Conservation (phyloP, 169 alveolate genomes). For the Miamiensis avidus region DNA sequence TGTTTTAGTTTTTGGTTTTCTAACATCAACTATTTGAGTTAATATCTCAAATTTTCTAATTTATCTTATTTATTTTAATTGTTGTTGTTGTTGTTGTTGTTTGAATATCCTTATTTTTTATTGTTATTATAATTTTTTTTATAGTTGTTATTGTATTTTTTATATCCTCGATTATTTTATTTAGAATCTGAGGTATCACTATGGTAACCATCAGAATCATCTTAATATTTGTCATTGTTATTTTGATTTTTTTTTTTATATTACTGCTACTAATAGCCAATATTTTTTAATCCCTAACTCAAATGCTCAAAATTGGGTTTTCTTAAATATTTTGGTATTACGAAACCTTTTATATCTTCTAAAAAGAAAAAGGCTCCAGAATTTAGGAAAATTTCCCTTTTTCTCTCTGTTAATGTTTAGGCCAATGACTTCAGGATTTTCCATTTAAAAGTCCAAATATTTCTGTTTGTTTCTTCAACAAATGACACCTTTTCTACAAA, state of each 20-base stretch:
- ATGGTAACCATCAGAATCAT: no score
- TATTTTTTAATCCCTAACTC: no score
- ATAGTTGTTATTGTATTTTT: no score
- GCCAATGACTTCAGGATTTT: not conserved
- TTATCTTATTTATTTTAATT: not conserved
- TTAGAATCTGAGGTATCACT: not conserved
- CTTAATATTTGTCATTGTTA: not conserved
- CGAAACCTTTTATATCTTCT: not conserved
- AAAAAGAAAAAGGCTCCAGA: not conserved
- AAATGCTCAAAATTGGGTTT: not conserved
- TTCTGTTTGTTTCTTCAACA: not conserved
- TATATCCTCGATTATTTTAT: not conserved
- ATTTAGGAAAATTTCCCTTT: not conserved
- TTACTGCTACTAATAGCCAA: no score
- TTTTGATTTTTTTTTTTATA: not conserved
- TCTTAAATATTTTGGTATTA: not conserved
- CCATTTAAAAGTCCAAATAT: not conserved
- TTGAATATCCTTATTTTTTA: no score
- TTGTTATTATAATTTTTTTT: no score
- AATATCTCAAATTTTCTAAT: not conserved
- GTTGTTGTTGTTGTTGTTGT: no score
- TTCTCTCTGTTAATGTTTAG: not conserved
- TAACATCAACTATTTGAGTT: not conserved
- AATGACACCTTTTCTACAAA: not conserved
- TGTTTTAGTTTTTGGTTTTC: not conserved